Percentiles rank a stretch among this genome's conserved stretches.
Evolutionary conservation across 1,284 basidiomycete genomes (phyloP).

Genomic region (Stygiomarasmius scandens): DNA sequence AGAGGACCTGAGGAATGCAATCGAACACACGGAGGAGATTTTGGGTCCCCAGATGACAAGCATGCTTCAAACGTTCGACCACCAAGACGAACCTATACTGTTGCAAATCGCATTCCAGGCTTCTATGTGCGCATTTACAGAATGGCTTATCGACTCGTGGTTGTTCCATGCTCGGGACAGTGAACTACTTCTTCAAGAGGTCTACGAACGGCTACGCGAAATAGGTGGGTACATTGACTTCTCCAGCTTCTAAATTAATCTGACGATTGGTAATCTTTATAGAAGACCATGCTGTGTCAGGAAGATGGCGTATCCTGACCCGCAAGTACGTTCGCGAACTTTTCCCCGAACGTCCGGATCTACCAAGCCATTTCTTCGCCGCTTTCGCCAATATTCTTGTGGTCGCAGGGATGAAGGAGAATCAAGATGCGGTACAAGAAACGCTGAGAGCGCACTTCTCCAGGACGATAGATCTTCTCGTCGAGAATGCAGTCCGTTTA

Average conservation of each 20-base stretch:
- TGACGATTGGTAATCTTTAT: not conserved
- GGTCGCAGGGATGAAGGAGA: conserved; percentile 38
- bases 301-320: conserved; percentile 46
- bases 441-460: conserved; percentile 35
- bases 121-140: not conserved
- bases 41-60: not conserved
- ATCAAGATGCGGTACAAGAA: conserved; percentile 25
- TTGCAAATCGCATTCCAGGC: conserved; percentile 7
- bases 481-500: conserved; percentile 42
- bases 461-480: conserved; percentile 42
- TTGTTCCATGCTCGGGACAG: conserved; percentile 2
- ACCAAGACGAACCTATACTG: not conserved
- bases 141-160: not conserved
- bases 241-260: not conserved
- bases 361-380: conserved; percentile 37
- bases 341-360: conserved; percentile 25
- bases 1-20: not conserved
- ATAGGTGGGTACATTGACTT: conserved; percentile 21
- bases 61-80: not conserved
- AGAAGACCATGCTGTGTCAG: conserved; percentile 44
- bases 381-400: conserved; percentile 48
- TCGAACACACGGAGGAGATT: not conserved
- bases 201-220: conserved; percentile 41
- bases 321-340: conserved; percentile 22
- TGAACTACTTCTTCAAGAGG: conserved; percentile 20